Evolutionary conservation across 257 asterid genomes (phyloP).

Genomic region (Anisodus tanguticus): DNA sequence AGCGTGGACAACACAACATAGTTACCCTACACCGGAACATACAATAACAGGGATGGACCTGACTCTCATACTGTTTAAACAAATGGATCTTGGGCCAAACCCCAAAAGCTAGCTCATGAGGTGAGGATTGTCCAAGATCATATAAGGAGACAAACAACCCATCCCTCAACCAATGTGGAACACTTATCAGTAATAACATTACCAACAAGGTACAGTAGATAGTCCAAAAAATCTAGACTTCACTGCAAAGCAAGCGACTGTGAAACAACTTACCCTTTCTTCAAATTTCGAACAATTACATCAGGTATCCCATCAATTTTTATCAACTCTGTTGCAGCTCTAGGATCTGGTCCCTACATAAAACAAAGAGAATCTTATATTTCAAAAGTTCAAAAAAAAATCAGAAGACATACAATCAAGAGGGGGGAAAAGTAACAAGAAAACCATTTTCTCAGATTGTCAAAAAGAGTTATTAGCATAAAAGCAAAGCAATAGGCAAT

Average conservation of each 20-base stretch:
- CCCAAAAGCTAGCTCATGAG: not conserved
- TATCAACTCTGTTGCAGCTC: slow-evolving; percentile 83
- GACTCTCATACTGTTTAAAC: not conserved
- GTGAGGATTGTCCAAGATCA: not conserved
- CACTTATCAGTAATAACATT: not conserved
- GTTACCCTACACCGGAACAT: not conserved
- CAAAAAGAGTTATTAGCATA: not conserved
- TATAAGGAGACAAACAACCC: not conserved
- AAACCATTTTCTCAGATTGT: not conserved
- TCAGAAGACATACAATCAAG: not conserved
- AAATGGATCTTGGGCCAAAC: not conserved
- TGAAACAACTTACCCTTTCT: slow-evolving; percentile 67
- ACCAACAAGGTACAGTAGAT: slow-evolving; percentile 1
- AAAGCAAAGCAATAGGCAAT: not conserved
- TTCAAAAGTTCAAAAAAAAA: not conserved
- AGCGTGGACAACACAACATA: not conserved
- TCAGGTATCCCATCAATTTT: slow-evolving; percentile 77
- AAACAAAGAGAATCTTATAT: slow-evolving; percentile 30
- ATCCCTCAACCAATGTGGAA: slow-evolving; percentile 15
- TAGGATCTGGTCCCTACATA: slow-evolving; percentile 82
- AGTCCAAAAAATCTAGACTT: not conserved
- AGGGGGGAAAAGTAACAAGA: not conserved
- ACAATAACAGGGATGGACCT: not conserved
- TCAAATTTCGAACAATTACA: slow-evolving; percentile 78
- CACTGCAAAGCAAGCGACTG: not conserved